Evolutionary conservation across 352 stramenopile species (phyloP), one percentile per base, ranked within the genome.

Genomic region (Chrysophaeum taylorii): DNA sequence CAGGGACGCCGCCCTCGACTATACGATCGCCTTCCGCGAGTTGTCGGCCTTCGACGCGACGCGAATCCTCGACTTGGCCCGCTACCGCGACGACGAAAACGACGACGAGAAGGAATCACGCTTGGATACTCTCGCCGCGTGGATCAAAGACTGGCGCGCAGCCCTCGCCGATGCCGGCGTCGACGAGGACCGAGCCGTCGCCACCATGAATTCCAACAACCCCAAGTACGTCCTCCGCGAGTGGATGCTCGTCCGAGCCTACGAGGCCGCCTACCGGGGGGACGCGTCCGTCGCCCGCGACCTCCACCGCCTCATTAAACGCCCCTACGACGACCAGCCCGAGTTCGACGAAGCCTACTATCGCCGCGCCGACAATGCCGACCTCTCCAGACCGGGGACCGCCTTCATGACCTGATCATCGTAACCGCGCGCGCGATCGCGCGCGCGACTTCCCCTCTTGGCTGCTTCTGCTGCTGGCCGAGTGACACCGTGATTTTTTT

Each of bases 171-270:
- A 72, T 64, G 64, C 53, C 37, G 4, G 48, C 39, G 39, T n/a
- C 66, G 53, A 36, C 37, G 27, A n/a, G 35, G 27, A 67, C 14
- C 61, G 54, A 33, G 35, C 69, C 31, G 75, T 70, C 52, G 74
- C 81, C 48, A 68, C 67, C 52, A 88, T 90, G 81, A 35, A 71
- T 33, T 39, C 66, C 7, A 70, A 66, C 0, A 90, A 89, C 78
- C 82, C 82, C 16, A 88, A 89, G 68, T 89, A 84, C 70, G 78
- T 85, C 1, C 70, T 88, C 0, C 60, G 81, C 63, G 84, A 90
- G 73, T 88, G 82, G 82, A 88, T 88, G 79, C 70, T 90, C 48
- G 83, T 87, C 5, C 79, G 87, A 64, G 79, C 82, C 0, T 90
- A 90, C 70, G 75, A 73, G 15, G 45, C 33, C n/a, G 71, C 71